Percentiles rank a stretch among this genome's conserved stretches.
phyloP scores from a whole-genome alignment of 768 basidiomycete genomes.

The Cystobasidiopsis lactophilus region DNA sequence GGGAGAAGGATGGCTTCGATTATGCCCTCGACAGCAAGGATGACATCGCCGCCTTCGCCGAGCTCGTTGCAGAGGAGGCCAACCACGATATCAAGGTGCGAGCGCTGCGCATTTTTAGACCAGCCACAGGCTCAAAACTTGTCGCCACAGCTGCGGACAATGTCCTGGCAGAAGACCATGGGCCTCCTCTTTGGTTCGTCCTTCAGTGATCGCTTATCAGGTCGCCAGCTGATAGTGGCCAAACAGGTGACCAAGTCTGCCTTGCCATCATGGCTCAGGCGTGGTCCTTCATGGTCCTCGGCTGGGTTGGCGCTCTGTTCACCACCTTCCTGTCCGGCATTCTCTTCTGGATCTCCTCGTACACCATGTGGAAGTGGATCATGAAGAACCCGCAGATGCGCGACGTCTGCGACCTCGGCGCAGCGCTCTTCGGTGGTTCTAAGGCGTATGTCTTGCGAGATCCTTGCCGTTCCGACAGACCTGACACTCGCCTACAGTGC shows the following conservation, averaged over 20 bases:
- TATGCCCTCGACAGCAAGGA: too few relatives aligned
- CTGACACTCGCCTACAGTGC: slow-evolving; percentile 30
- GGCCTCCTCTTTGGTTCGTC: neutral
- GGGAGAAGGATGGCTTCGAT: too few relatives aligned
- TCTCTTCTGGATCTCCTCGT: slow-evolving; percentile 1
- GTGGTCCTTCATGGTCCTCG: slow-evolving; percentile 12
- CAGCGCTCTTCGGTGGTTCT: too few relatives aligned
- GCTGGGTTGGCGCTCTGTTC: slow-evolving; percentile 8
- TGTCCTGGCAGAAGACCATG: slow-evolving; percentile 10
- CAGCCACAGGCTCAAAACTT: too few relatives aligned
- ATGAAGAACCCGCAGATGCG: too few relatives aligned
- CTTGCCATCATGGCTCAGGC: slow-evolving; percentile 10
- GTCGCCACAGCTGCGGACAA: slow-evolving; percentile 7
- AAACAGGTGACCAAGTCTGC: neutral
- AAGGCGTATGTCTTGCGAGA: too few relatives aligned
- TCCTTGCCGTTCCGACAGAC: slow-evolving; percentile 27
- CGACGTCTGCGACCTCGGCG: slow-evolving; percentile 15
- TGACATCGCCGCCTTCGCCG: too few relatives aligned
- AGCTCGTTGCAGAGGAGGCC: too few relatives aligned
- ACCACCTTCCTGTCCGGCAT: neutral
- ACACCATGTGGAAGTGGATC: too few relatives aligned
- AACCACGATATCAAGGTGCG: slow-evolving; percentile 12
- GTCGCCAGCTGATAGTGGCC: too few relatives aligned
- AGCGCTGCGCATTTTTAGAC: too few relatives aligned
- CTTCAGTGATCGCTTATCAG: too few relatives aligned